phyloP scores from a whole-genome alignment of 371 early-diverging fungal species.

The Mucor racemosus region DNA sequence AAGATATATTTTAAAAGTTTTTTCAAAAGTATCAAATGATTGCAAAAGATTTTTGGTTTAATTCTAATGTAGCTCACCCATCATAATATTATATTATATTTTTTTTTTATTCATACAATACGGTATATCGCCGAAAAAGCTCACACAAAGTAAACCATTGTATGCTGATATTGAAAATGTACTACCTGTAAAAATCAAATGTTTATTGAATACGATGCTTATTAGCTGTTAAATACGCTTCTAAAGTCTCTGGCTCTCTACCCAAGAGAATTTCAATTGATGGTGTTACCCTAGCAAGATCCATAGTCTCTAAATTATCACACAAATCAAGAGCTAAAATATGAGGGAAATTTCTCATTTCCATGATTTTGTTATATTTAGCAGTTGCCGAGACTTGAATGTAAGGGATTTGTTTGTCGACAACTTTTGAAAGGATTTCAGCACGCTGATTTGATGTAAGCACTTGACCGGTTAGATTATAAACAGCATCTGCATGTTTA shows the following conservation, averaged over 20 bases:
- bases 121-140: too few species aligned
- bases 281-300: background rate
- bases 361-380: conserved; percentile 15
- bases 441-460: conserved; percentile 11
- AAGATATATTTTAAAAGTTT: too few species aligned
- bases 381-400: conserved; percentile 2
- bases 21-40: too few species aligned
- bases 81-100: too few species aligned
- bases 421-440: conserved; percentile 7
- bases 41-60: too few species aligned
- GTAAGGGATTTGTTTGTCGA: conserved; percentile 17
- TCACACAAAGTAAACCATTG: too few species aligned
- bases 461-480: conserved; percentile 12
- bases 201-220: background rate
- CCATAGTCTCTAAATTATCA: background rate
- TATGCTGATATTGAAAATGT: too few species aligned
- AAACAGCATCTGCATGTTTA: conserved; percentile 26
- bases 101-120: too few species aligned
- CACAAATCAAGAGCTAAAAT: conserved; percentile 7
- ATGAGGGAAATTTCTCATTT: background rate
- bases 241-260: conserved; percentile 13
- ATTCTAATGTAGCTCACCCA: too few species aligned
- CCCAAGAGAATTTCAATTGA: conserved; percentile 7
- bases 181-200: too few species aligned
- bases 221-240: conserved; percentile 8